Percentiles rank a stretch among this genome's conserved stretches.
Evolutionary conservation across 2,329 filamentous ascomycete genomes (phyloP).

Genomic region (Colletotrichum higginsianum): DNA sequence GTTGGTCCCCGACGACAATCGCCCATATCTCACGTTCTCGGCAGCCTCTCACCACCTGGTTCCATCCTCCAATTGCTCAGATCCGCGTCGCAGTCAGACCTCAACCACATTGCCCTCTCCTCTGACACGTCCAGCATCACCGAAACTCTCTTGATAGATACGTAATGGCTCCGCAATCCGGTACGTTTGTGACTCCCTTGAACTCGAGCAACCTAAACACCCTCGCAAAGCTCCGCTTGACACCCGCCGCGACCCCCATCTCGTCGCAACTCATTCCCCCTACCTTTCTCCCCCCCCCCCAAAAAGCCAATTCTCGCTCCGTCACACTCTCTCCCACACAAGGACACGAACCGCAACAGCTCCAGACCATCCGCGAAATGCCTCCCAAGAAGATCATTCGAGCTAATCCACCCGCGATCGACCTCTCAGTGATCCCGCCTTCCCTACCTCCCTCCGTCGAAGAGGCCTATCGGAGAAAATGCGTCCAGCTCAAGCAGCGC

Average conservation of each 20-base stretch:
- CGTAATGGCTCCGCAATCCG: constrained; percentile 43
- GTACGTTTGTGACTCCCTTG: constrained; percentile 39
- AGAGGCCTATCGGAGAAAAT: constrained; percentile 96
- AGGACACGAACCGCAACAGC: neutral
- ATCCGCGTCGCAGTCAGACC: constrained; percentile 24
- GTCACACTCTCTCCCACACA: constrained; percentile 7
- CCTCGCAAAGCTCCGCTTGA: constrained; percentile 41
- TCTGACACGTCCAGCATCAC: constrained; percentile 6
- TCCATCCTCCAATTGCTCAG: constrained; percentile 26
- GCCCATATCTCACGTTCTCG: constrained; percentile 23
- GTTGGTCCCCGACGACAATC: constrained; percentile 34
- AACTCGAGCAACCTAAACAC: constrained; percentile 20
- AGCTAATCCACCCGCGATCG: constrained; percentile 52
- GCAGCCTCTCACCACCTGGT: constrained; percentile 24
- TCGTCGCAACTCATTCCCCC: constrained; percentile 27
- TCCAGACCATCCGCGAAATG: constrained; percentile 46
- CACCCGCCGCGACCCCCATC: constrained; percentile 40
- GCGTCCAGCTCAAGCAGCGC: constrained; percentile 92
- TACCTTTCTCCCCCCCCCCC: neutral
- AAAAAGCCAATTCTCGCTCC: constrained; percentile 24
- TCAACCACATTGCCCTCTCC: constrained; percentile 29
- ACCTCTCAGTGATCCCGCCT: constrained; percentile 67
- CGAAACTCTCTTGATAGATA: constrained; percentile 10
- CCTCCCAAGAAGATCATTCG: constrained; percentile 55
- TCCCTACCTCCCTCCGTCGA: constrained; percentile 90